These are phyloP conservation scores for Ceratobasidium sp. DNA, from an alignment of 1,284 basidiomycete species.

Conservation along the genomic window DNA sequence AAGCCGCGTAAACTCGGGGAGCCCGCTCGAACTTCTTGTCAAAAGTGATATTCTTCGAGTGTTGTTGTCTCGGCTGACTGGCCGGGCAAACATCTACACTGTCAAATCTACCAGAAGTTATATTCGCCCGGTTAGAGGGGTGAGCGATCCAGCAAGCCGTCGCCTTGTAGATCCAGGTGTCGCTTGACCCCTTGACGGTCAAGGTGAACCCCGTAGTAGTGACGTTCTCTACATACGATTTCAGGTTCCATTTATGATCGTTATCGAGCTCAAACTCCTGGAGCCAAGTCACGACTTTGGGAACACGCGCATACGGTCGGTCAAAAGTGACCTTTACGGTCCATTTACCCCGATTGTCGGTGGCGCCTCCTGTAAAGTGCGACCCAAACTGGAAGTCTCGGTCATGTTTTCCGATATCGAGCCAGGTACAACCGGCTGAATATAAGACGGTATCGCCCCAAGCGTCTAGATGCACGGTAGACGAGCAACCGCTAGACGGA, in stretches of 20 bases:
- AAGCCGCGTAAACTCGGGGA: slow-evolving; percentile 33
- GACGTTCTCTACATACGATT: slow-evolving; percentile 16
- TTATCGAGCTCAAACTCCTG: slow-evolving; percentile 29
- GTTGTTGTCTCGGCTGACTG: background rate
- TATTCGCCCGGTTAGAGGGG: slow-evolving; percentile 38
- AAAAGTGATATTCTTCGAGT: slow-evolving; percentile 29
- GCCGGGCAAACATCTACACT: slow-evolving; percentile 28
- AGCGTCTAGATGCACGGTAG: slow-evolving; percentile 34
- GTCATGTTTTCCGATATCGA: slow-evolving; percentile 7
- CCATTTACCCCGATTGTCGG: background rate
- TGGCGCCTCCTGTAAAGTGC: background rate
- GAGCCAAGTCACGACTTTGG: slow-evolving; percentile 44
- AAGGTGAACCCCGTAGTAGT: slow-evolving; percentile 46
- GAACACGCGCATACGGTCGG: slow-evolving; percentile 28
- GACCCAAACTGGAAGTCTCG: slow-evolving; percentile 10
- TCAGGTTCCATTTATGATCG: slow-evolving; percentile 25
- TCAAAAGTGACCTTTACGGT: slow-evolving; percentile 38
- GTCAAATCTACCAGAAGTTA: slow-evolving; percentile 38
- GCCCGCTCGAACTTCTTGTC: slow-evolving; percentile 27
- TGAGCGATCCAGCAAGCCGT: slow-evolving; percentile 46
- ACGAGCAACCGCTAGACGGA: background rate
- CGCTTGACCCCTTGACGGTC: slow-evolving; percentile 33
- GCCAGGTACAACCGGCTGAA: slow-evolving; percentile 38
- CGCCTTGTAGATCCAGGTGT: slow-evolving; percentile 23
- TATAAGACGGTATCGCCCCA: slow-evolving; percentile 43